Conservation (phyloP, 2,329 filamentous ascomycete species). For the Sclerotinia glacialis region DNA sequence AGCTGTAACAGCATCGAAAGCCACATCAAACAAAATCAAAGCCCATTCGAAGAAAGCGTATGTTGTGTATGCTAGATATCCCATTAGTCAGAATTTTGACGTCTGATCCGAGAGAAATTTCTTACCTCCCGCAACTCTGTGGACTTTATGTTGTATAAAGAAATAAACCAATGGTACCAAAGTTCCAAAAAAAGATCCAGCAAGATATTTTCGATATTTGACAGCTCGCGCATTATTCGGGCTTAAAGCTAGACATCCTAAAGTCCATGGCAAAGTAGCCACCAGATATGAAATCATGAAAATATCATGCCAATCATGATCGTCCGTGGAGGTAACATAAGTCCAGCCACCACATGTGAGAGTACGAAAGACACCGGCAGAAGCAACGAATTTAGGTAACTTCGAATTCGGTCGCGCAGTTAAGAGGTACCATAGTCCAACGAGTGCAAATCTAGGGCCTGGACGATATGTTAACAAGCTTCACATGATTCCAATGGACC, state of each 20-base stretch:
- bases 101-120: not conserved
- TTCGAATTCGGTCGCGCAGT: conserved; percentile 71
- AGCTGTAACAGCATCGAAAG: conserved; percentile 90
- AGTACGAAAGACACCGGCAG: conserved; percentile 80
- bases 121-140: conserved; percentile 88
- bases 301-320: conserved; percentile 98
- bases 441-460: conserved; percentile 88
- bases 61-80: conserved; percentile 76
- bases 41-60: conserved; percentile 99
- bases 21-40: conserved; percentile 90
- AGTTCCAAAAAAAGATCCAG: conserved; percentile 82
- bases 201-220: conserved; percentile 84
- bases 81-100: conserved; percentile 2
- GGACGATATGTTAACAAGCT: conserved; percentile 25
- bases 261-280: conserved; percentile 90
- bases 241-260: conserved; percentile 84
- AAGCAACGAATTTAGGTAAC: conserved; percentile 77
- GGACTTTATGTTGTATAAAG: conserved; percentile 98
- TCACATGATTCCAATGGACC: not conserved
- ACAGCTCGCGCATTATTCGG: conserved; percentile 79
- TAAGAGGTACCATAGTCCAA: conserved; percentile 88
- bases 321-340: conserved; percentile 96
- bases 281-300: conserved; percentile 99
- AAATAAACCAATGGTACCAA: conserved; percentile 90
- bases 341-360: conserved; percentile 97